A percentile compares a stretch with the other conserved stretches of the same genome.
Conservation (phyloP, 495 filamentous ascomycete genomes). For the Massariosphaeria phaeospora region DNA sequence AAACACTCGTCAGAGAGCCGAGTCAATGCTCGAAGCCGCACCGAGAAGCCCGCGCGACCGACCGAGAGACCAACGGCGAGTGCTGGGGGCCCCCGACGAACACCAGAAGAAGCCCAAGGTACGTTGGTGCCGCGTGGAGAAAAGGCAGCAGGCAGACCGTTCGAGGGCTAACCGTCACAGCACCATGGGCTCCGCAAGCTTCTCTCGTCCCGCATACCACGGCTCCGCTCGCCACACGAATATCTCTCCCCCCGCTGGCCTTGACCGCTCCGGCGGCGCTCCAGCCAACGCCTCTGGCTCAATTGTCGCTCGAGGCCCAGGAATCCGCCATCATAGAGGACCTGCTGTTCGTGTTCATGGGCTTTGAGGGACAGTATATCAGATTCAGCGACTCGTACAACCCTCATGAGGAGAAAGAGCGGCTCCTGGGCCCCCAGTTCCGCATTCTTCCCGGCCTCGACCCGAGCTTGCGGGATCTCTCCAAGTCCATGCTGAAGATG, state of each 20-base stretch:
- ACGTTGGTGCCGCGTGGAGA: not conserved
- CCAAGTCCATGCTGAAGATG: conserved; percentile 86
- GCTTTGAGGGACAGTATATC: conserved; percentile 96
- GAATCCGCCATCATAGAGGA: conserved; percentile 86
- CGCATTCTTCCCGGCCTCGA: conserved; percentile 79
- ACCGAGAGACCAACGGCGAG: conserved; percentile 38
- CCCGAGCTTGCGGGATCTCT: conserved; percentile 83
- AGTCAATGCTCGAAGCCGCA: conserved; percentile 41
- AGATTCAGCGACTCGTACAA: conserved; percentile 79
- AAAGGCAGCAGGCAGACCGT: not conserved
- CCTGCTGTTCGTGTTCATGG: conserved; percentile 92
- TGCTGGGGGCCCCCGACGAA: conserved; percentile 6
- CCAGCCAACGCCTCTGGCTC: conserved; percentile 64
- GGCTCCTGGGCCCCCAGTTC: conserved; percentile 73
- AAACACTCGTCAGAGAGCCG: conserved; percentile 49
- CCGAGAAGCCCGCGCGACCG: conserved; percentile 46
- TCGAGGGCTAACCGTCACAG: conserved; percentile 40
- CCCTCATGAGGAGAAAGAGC: conserved; percentile 75
- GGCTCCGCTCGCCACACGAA: conserved; percentile 78
- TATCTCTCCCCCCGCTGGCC: conserved; percentile 78
- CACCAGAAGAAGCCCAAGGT: conserved; percentile 17
- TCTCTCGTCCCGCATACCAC: conserved; percentile 76
- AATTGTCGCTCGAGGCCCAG: conserved; percentile 71
- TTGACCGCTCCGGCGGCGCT: conserved; percentile 65
- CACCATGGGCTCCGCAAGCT: conserved; percentile 77